Evolutionary conservation across 129 eudicot genomes (phyloP).

Genomic region (Centaurea solstitialis): DNA sequence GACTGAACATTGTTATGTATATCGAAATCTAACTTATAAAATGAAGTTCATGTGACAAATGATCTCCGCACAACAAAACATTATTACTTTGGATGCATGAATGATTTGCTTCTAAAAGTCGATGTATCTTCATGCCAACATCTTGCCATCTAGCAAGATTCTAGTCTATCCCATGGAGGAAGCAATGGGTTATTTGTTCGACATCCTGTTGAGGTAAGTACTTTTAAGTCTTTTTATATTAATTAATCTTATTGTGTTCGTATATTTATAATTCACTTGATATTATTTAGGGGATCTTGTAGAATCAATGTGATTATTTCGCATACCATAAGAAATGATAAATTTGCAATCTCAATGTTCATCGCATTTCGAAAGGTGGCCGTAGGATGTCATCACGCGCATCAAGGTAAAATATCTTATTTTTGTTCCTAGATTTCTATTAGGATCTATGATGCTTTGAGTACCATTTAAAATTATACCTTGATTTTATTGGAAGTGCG

Average conservation of each 20-base stretch:
- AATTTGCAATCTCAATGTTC: background rate
- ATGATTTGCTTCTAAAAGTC: background rate
- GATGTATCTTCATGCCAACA: background rate
- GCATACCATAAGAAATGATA: background rate
- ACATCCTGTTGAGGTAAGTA: background rate
- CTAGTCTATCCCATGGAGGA: background rate
- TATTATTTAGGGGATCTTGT: background rate
- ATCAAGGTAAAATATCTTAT: background rate
- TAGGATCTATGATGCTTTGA: background rate
- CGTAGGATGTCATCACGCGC: too few relatives aligned
- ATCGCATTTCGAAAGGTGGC: background rate
- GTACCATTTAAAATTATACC: background rate
- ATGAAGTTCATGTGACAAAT: background rate
- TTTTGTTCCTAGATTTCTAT: background rate
- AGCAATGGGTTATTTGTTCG: background rate
- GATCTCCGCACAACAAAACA: background rate
- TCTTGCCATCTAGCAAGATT: background rate
- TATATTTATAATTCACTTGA: background rate
- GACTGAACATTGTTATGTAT: background rate
- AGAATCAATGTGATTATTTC: background rate
- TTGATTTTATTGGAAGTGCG: background rate
- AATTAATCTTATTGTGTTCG: background rate
- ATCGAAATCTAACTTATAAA: background rate
- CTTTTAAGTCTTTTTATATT: too few relatives aligned
- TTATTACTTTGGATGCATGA: background rate